These are phyloP conservation scores for Suhomyces sp. DNA, from an alignment of 805 yeast genomes.

Conservation along the genomic window DNA sequence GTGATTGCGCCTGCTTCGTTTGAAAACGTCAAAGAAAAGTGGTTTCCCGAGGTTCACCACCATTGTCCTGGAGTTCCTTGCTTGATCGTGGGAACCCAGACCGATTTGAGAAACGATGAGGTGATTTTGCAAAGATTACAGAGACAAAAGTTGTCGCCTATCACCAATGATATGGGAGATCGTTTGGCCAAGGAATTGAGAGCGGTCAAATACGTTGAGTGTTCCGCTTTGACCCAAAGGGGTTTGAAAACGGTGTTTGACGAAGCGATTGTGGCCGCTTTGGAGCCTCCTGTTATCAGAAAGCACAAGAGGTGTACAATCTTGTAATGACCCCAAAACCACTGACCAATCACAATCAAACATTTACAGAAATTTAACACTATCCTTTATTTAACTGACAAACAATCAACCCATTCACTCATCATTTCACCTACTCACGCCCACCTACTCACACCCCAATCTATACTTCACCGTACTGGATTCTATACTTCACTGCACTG, in stretches of 20 bases:
- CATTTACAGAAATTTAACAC: too few relatives aligned
- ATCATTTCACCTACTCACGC: too few relatives aligned
- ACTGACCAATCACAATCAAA: not conserved
- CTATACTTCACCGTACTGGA: too few relatives aligned
- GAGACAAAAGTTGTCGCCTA: slow-evolving; percentile 86
- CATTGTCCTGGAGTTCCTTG: slow-evolving; percentile 99
- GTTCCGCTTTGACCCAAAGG: slow-evolving; percentile 95
- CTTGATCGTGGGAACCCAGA: slow-evolving; percentile 94
- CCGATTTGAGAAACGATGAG: slow-evolving; percentile 91
- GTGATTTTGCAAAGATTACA: slow-evolving; percentile 84
- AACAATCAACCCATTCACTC: too few relatives aligned
- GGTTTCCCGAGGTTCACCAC: slow-evolving; percentile 96
- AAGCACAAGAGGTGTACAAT: slow-evolving; percentile 82
- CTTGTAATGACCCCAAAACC: too few relatives aligned
- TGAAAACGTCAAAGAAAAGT: slow-evolving; percentile 95
- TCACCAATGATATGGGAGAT: slow-evolving; percentile 84
- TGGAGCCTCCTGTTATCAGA: slow-evolving; percentile 91
- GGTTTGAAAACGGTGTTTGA: slow-evolving; percentile 98
- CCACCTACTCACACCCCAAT: too few relatives aligned
- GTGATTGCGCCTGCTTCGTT: slow-evolving; percentile 96
- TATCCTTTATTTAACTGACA: too few relatives aligned
- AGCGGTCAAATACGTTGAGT: slow-evolving; percentile 95
- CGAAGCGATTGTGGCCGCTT: slow-evolving; percentile 96
- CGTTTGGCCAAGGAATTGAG: slow-evolving; percentile 89
- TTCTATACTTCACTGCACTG: too few relatives aligned